Base-by-base conservation (phyloP, 345 rosid genomes). In the Populus alba region DNA sequence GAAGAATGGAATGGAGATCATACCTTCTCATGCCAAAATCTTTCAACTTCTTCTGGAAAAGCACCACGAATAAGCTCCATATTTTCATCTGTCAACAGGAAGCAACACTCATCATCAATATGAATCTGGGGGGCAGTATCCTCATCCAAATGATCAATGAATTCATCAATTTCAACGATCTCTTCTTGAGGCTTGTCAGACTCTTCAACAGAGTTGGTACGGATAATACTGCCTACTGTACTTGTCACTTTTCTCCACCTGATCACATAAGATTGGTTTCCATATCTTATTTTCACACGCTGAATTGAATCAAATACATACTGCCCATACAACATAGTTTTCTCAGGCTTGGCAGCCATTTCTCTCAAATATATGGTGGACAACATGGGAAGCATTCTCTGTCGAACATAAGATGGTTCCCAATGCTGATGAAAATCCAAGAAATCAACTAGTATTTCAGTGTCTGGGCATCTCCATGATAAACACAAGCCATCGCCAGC, bases 361-460 rank as follows among this genome's bases (percentile, higher is more conserved):
- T 90, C 93, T 83, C 97, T 87, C 83, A 96, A 82, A 82, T 89
- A 96, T 74, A 89, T 85, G 75, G 97, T 86, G 72, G 98, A 96
- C 78, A 90, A 25, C 99, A 96, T 89, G 10, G 92, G 92, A 82
- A 92, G 81, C 87, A 94, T 84, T 88, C 81, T 88, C 86, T 88
- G 93, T 47, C 97, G 87, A 87, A 90, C 81, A 79, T 86, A 89
- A 73, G 95, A 86, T 3, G 93, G 95, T 29, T 92, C 88, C 98
- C 94, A 96, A 23, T 61, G 88, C 82, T 79, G 92, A 81, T 87
- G 92, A 80, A 82, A 88, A 78, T 79, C 94, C 87, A 96, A 76
- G 86, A 88, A 91, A 86, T 94, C 98, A 69, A 92, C 90, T 68
- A 96, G 81, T 89, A 92, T 81, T 29, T 90, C 99, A n/a, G 86